Conservation (phyloP, 805 yeast species). For the Candida loeiensis region DNA sequence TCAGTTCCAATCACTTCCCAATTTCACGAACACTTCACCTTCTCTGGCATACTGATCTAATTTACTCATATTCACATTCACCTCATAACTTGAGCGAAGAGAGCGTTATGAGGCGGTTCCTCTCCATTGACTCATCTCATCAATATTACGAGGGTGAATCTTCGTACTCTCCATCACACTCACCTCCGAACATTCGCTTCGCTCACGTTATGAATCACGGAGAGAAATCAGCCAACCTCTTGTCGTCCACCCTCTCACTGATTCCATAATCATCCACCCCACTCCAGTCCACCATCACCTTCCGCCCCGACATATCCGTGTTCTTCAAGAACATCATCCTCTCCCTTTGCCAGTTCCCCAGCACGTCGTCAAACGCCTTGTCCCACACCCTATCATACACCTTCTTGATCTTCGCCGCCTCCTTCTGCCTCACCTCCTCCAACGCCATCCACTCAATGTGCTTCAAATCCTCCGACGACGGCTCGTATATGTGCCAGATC, state of each 20-base stretch:
- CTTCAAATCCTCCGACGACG: slow-evolving; percentile 84
- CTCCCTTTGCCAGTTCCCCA: slow-evolving; percentile 69
- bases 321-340: slow-evolving; percentile 69
- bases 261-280: slow-evolving; percentile 50
- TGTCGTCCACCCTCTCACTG: slow-evolving; percentile 27
- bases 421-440: slow-evolving; percentile 64
- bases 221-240: slow-evolving; percentile 40
- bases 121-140: too few relatives aligned
- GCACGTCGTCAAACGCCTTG: slow-evolving; percentile 73
- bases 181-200: too few relatives aligned
- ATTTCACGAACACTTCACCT: too few relatives aligned
- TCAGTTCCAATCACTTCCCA: too few relatives aligned
- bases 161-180: too few relatives aligned
- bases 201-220: too few relatives aligned
- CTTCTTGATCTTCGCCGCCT: slow-evolving; percentile 59
- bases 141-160: too few relatives aligned
- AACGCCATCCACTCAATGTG: slow-evolving; percentile 87
- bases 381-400: slow-evolving; percentile 72
- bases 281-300: slow-evolving; percentile 64
- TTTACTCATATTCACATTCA: too few relatives aligned
- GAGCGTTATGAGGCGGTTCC: too few relatives aligned
- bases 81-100: too few relatives aligned
- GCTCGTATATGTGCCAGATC: slow-evolving; percentile 64
- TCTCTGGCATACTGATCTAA: too few relatives aligned
- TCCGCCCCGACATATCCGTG: slow-evolving; percentile 56